A percentile compares a stretch with the other conserved stretches of the same genome.
Conservation (phyloP, 768 basidiomycete genomes). For the Suillus lakei region DNA sequence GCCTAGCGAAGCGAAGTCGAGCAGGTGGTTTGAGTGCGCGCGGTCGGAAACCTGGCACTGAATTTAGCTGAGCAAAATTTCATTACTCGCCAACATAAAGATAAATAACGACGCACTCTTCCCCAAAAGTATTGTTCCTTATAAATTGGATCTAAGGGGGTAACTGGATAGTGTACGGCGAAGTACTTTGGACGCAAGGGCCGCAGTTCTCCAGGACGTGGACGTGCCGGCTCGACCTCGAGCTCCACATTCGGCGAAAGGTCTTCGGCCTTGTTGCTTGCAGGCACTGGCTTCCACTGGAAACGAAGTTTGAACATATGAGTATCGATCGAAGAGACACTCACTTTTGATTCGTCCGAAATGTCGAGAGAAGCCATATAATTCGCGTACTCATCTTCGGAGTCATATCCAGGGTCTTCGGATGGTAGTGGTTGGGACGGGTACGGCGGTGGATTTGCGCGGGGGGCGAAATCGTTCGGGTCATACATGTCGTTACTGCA, state of each 20-base stretch:
- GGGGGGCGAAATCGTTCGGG: neutral
- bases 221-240: slow-evolving; percentile 7
- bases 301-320: neutral
- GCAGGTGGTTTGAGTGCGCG: neutral
- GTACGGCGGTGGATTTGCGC: neutral
- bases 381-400: slow-evolving; percentile 29
- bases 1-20: slow-evolving; percentile 4
- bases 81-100: neutral
- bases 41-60: slow-evolving; percentile 3
- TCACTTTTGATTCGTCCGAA: slow-evolving; percentile 34
- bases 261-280: slow-evolving; percentile 37
- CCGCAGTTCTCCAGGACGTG: neutral
- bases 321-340: neutral
- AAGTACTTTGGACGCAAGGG: slow-evolving; percentile 18
- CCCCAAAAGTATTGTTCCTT: slow-evolving; percentile 22
- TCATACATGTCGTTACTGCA: neutral
- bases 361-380: slow-evolving; percentile 33
- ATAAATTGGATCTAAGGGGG: slow-evolving; percentile 23
- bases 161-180: slow-evolving; percentile 23
- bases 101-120: slow-evolving; percentile 17
- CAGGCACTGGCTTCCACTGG: slow-evolving; percentile 32
- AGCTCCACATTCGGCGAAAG: slow-evolving; percentile 23
- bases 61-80: slow-evolving; percentile 1
- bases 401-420: slow-evolving; percentile 6
- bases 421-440: neutral